Evolutionary conservation across 495 filamentous ascomycete genomes (phyloP).

Genomic region (Astrothelium subdiscretum): DNA sequence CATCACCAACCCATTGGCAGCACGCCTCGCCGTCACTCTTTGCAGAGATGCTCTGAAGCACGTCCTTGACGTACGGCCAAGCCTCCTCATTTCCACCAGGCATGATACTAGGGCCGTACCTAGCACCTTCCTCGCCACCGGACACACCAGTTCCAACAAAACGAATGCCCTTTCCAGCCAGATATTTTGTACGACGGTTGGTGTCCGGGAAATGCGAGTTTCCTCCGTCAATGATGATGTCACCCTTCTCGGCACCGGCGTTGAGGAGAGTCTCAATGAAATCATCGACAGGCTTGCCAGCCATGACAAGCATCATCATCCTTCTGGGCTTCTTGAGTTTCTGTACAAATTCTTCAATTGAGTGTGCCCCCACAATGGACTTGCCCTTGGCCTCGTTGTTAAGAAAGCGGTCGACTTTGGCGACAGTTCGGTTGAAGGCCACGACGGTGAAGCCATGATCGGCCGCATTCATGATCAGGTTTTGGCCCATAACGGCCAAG

Average conservation of each 20-base stretch:
- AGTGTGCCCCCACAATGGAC: constrained; percentile 85
- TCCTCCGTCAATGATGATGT: constrained; percentile 98
- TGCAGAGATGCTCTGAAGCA: constrained; percentile 94
- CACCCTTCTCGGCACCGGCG: constrained; percentile 76
- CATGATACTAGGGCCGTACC: constrained; percentile 95
- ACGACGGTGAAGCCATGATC: constrained; percentile 93
- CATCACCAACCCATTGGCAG: constrained; percentile 99
- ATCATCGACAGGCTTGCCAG: constrained; percentile 92
- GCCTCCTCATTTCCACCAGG: constrained; percentile 96
- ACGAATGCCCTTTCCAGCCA: constrained; percentile 74
- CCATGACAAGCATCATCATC: constrained; percentile 97
- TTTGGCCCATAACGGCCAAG: constrained; percentile 97
- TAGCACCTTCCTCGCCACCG: constrained; percentile 97
- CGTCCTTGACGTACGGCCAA: constrained; percentile 97
- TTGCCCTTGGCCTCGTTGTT: constrained; percentile 52
- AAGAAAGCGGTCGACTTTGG: constrained; percentile 94
- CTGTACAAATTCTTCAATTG: constrained; percentile 80
- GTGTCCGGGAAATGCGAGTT: constrained; percentile 99
- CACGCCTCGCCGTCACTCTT: constrained; percentile 94
- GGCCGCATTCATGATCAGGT: constrained; percentile 96
- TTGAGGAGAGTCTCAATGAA: constrained; percentile 88
- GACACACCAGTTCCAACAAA: constrained; percentile 98
- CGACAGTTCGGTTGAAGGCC: constrained; percentile 94
- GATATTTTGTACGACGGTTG: constrained; percentile 87
- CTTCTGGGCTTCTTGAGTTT: constrained; percentile 95